Conservation (phyloP, 768 basidiomycete species). For the Dendrothele bispora region DNA sequence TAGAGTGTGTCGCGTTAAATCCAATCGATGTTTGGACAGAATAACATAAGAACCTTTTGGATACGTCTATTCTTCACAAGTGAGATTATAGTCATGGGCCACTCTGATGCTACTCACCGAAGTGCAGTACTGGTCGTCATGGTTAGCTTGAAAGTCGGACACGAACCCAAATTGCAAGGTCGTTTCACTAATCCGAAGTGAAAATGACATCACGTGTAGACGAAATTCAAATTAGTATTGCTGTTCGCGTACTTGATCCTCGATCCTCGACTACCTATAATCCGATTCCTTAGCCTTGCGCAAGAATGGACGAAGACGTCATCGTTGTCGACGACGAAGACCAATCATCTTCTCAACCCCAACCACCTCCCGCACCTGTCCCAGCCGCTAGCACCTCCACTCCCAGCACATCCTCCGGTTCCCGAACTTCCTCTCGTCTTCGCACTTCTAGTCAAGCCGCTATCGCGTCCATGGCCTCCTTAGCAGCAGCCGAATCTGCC, state of each 20-base stretch:
- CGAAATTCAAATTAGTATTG: neutral
- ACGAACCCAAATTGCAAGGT: too few species aligned
- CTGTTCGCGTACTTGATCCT: neutral
- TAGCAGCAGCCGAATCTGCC: neutral
- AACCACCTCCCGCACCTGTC: neutral
- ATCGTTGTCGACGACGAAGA: slow-evolving; percentile 7
- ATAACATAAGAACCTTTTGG: slow-evolving; percentile 48
- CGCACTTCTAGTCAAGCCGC: slow-evolving; percentile 1
- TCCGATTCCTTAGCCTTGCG: neutral
- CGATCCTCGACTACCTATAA: too few species aligned
- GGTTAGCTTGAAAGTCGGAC: too few species aligned
- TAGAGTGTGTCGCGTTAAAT: slow-evolving; percentile 26
- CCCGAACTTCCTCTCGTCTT: slow-evolving; percentile 7
- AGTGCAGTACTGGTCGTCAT: slow-evolving; percentile 38
- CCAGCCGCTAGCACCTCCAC: neutral
- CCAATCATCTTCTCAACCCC: too few species aligned
- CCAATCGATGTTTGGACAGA: neutral
- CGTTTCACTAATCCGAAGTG: too few species aligned
- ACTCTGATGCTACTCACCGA: slow-evolving; percentile 29
- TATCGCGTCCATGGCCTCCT: neutral
- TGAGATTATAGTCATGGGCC: neutral
- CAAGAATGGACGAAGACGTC: slow-evolving; percentile 7
- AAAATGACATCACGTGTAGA: too few species aligned
- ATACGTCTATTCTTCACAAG: slow-evolving; percentile 67
- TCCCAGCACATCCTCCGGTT: neutral